Evolutionary conservation across 768 basidiomycete species (phyloP).

Genomic region (Hortiboletus flavorubellus): DNA sequence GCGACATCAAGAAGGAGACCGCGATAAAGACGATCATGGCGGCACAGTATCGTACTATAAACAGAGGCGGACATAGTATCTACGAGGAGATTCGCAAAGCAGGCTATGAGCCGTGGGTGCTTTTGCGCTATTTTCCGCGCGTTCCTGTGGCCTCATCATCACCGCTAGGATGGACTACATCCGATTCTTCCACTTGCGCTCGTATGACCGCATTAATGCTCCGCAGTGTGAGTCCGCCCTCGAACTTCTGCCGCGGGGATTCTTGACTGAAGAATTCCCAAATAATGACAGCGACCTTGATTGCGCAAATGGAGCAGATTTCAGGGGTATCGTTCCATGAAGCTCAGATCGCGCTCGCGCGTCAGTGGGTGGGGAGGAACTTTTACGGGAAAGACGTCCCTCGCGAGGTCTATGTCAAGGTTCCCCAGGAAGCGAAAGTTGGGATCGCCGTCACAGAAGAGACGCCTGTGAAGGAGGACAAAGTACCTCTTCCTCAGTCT

Average conservation of each 20-base stretch:
- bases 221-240: constrained; percentile 47
- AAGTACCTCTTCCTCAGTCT: constrained; percentile 62
- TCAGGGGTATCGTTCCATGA: constrained; percentile 80
- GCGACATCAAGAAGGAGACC: constrained; percentile 66
- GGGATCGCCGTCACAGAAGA: constrained; percentile 53
- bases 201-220: constrained; percentile 88
- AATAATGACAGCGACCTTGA: constrained; percentile 39
- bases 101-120: constrained; percentile 72
- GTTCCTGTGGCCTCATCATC: neutral
- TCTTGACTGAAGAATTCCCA: constrained; percentile 16
- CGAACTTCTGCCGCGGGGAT: constrained; percentile 8
- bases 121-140: neutral
- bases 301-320: constrained; percentile 66
- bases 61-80: constrained; percentile 83
- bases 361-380: constrained; percentile 65
- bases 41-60: constrained; percentile 85
- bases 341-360: constrained; percentile 82
- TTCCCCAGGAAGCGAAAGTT: constrained; percentile 49
- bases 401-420: constrained; percentile 54
- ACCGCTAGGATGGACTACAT: constrained; percentile 70
- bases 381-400: constrained; percentile 34
- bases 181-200: constrained; percentile 87
- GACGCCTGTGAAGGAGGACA: constrained; percentile 51
- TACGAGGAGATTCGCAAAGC: constrained; percentile 77
- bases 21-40: constrained; percentile 82